Evolutionary conservation across 176 grass and related monocot species (phyloP).

Genomic region (Miscanthus lutarioriparius): DNA sequence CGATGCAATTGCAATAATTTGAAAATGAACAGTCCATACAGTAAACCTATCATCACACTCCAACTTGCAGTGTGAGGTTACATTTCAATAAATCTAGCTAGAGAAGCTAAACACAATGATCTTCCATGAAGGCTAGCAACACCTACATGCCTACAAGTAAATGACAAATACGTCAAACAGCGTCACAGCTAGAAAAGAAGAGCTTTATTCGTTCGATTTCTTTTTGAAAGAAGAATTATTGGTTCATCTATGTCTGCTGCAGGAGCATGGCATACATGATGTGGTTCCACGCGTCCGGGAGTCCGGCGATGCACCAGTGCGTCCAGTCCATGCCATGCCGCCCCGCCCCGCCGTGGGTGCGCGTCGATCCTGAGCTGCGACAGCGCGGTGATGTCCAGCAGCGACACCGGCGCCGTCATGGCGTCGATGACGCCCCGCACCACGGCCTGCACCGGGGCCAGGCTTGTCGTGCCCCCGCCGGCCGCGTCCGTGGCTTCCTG

Average conservation of each 20-base stretch:
- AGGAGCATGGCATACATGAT: conserved; percentile 58
- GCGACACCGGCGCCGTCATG: conserved; percentile 56
- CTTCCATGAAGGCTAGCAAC: background rate
- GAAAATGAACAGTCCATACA: too few species aligned
- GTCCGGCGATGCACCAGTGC: conserved; percentile 79
- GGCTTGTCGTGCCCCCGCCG: conserved; percentile 9
- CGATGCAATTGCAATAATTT: too few species aligned
- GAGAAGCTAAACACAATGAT: background rate
- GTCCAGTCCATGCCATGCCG: conserved; percentile 66
- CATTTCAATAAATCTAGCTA: background rate
- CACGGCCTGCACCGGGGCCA: conserved; percentile 42
- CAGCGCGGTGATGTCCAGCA: conserved; percentile 70
- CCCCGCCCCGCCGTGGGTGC: conserved; percentile 64
- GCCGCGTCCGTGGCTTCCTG: conserved; percentile 32
- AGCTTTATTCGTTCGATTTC: background rate
- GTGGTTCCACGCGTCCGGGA: conserved; percentile 74
- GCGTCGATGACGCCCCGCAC: conserved; percentile 37
- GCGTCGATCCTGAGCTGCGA: conserved; percentile 87
- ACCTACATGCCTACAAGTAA: background rate
- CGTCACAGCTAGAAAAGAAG: background rate
- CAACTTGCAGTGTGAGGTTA: background rate
- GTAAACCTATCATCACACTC: background rate
- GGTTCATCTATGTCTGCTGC: background rate
- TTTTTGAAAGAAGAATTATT: background rate
- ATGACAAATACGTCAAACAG: background rate